Conservation (phyloP, 2,329 filamentous ascomycete genomes). For the Metarhizium rileyi region DNA sequence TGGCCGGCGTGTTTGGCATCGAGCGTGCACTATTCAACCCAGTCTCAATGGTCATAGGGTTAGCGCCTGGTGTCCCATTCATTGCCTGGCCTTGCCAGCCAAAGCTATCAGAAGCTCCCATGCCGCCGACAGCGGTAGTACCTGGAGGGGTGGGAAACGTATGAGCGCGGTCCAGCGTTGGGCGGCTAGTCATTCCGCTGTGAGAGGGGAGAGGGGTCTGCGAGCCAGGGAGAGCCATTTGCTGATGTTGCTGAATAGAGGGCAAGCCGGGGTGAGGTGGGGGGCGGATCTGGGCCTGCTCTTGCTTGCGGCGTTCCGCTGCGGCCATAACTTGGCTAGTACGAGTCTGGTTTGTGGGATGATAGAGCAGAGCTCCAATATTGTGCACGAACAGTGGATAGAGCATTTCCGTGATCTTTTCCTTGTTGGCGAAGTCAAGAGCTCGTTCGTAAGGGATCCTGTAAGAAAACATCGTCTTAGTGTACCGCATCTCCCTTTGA, state of each 20-base stretch:
- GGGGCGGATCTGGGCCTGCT: constrained; percentile 55
- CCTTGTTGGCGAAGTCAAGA: constrained; percentile 98
- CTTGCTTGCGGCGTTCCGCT: constrained; percentile 65
- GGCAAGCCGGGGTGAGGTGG: constrained; percentile 43
- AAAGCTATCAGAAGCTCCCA: constrained; percentile 68
- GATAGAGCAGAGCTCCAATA: constrained; percentile 86
- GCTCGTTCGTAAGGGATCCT: constrained; percentile 98
- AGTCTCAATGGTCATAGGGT: constrained; percentile 74
- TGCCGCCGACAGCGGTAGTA: constrained; percentile 69
- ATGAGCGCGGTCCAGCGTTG: constrained; percentile 72
- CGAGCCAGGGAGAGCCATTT: constrained; percentile 51
- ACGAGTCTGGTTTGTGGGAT: constrained; percentile 77
- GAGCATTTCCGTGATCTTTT: constrained; percentile 92
- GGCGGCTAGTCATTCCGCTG: constrained; percentile 58
- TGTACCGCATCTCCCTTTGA: neutral
- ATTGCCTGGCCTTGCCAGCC: constrained; percentile 64
- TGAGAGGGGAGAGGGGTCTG: constrained; percentile 54
- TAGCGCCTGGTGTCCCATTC: constrained; percentile 50
- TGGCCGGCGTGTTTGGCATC: constrained; percentile 84
- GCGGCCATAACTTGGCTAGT: constrained; percentile 83
- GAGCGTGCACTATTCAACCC: constrained; percentile 67
- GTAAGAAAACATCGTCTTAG: constrained; percentile 16
- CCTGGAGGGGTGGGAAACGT: constrained; percentile 92
- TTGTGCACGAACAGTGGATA: constrained; percentile 98
- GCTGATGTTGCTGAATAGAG: constrained; percentile 59